These are phyloP conservation scores for Chrysanthemum seticuspe DNA, from an alignment of 129 eudicot genomes.

Conservation along the genomic window DNA sequence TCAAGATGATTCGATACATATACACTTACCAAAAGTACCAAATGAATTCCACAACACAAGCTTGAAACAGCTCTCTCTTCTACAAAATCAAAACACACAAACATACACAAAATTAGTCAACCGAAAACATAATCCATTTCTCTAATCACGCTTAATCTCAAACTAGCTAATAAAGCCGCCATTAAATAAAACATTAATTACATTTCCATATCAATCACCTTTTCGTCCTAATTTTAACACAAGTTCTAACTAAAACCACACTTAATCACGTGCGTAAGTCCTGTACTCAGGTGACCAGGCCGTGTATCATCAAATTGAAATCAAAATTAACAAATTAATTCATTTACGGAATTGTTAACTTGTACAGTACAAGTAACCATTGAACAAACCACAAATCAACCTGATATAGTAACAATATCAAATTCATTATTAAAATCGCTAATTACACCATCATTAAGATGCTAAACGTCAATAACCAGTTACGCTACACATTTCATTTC, in stretches of 20 bases:
- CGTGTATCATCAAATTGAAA: constrained; percentile 3
- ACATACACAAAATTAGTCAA: not conserved
- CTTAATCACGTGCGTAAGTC: no score
- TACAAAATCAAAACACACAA: constrained; percentile 26
- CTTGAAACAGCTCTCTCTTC: constrained; percentile 85
- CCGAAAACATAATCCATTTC: constrained; percentile 36
- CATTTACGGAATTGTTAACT: not conserved
- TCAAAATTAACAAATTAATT: not conserved
- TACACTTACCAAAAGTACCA: no score
- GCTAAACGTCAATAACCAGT: no score
- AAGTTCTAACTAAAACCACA: no score
- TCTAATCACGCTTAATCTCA: constrained; percentile 24
- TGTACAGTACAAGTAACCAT: not conserved
- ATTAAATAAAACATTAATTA: not conserved
- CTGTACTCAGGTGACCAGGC: not conserved
- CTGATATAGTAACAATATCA: not conserved
- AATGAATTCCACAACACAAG: constrained; percentile 21
- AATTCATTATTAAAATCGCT: no score
- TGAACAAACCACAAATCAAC: not conserved
- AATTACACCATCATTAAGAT: no score
- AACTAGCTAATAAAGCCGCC: constrained; percentile 5
- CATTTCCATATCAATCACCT: not conserved
- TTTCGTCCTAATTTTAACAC: no score
- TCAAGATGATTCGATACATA: no score
- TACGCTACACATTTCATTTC: no score